Conservation (phyloP, 75 land plant species). For the Cryptomeria japonica region DNA sequence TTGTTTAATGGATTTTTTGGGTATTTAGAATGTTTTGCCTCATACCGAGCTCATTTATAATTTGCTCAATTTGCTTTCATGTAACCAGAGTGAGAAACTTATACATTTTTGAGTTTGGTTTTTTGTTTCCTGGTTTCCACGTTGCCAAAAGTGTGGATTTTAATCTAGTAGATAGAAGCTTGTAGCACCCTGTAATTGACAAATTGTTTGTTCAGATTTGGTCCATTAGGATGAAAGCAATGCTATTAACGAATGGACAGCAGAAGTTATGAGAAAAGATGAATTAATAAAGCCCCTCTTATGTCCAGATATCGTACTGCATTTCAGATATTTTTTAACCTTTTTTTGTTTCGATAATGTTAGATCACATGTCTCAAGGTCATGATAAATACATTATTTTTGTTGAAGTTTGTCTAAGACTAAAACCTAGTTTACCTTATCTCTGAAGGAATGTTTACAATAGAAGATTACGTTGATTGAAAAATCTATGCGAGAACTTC, state of each 20-base stretch:
- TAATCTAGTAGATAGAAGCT: not conserved
- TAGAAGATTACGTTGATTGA: not conserved
- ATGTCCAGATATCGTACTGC: not conserved
- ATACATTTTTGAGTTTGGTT: not conserved
- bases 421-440: not conserved
- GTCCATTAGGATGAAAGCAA: not conserved
- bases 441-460: not conserved
- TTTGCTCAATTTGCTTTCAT: not conserved
- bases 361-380: not conserved
- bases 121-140: not conserved
- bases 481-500: not conserved
- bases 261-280: not conserved
- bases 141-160: not conserved
- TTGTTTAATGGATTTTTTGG: not conserved
- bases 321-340: not conserved
- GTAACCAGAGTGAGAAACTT: not conserved
- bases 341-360: not conserved
- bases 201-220: not conserved
- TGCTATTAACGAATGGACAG: not conserved
- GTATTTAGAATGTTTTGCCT: not conserved
- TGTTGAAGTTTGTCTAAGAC: not conserved
- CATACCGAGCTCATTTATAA: not conserved
- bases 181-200: not conserved
- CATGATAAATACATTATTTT: not conserved
- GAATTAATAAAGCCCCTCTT: not conserved